Base-by-base conservation (phyloP, 257 asterid genomes). In the Scutellaria barbata region DNA sequence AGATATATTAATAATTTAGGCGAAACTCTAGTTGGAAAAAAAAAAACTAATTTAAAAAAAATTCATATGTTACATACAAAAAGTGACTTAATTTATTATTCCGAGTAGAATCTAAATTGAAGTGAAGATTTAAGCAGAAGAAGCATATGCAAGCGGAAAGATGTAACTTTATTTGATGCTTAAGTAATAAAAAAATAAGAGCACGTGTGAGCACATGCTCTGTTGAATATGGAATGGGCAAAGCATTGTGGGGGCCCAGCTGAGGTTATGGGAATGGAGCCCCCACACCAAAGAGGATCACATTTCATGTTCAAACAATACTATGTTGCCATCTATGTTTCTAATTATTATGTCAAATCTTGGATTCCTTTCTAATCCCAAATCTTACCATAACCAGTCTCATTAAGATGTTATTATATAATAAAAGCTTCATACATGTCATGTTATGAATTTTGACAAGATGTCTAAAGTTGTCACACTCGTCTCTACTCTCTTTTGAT, bases 121-220 rank as follows among this genome's bases (percentile, higher is more conserved):
- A 22, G 25, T 22, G 25, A 22, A 22, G 25, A 22, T 22, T 22
- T 22, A 22, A 40, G 45, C 18, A 7, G 46, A 59, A 39, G 7
- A 22, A 22, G 25, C 25, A 22, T 22, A 22, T 22, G 25, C 25
- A 22, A 22, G 25, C 25, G 25, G 25, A 22, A 22, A 43, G 12
- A 43, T 9, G n/a, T 11, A 10, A 20, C 58, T 59, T 33, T 52
- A 55, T 16, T 39, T n/a, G 72, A 67, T 53, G 72, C 48, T 40
- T 33, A 71, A 62, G 5, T 77, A 17, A 3, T 53, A 20, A 22
- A 51, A 18, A 72, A 14, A 16, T 30, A n/a, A 56, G 52, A 61
- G 80, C 79, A 82, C 86, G 86, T 79, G 86, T 69, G 81, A 76
- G 80, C 86, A 82, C 86, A 78, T 82, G 86, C 71, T 63, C 42